A percentile compares a stretch with the other conserved stretches of the same genome.
These are phyloP conservation scores for Lonicera japonica DNA, from an alignment of 129 eudicot genomes.

Conservation along the genomic window DNA sequence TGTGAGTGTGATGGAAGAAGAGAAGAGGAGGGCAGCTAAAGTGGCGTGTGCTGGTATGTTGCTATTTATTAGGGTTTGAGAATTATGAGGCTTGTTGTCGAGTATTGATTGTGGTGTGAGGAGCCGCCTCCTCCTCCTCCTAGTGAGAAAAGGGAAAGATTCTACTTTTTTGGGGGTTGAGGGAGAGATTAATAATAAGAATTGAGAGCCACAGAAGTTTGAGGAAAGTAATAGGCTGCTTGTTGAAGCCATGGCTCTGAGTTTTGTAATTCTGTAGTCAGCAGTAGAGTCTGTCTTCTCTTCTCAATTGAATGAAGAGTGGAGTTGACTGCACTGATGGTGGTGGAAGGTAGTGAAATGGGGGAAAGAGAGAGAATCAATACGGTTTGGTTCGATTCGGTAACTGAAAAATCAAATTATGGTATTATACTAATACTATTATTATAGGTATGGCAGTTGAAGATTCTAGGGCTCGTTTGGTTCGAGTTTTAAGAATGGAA, in stretches of 20 bases:
- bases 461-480: too few species aligned
- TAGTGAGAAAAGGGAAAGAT: slow-evolving; percentile 12
- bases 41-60: slow-evolving; percentile 46
- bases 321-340: too few species aligned
- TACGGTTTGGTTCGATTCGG: too few species aligned
- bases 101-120: slow-evolving; percentile 48
- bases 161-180: slow-evolving; percentile 65
- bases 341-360: too few species aligned
- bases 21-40: slow-evolving; percentile 61
- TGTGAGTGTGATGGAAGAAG: slow-evolving; percentile 37
- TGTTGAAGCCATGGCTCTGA: slow-evolving; percentile 45
- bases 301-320: too few species aligned
- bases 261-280: background rate
- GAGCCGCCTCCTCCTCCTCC: slow-evolving; percentile 31
- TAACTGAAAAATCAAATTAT: too few species aligned
- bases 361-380: too few species aligned
- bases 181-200: slow-evolving; percentile 36
- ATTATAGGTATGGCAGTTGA: too few species aligned
- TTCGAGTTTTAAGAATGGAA: too few species aligned
- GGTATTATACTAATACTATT: too few species aligned
- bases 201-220: slow-evolving; percentile 43
- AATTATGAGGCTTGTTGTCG: slow-evolving; percentile 26
- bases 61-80: slow-evolving; percentile 7
- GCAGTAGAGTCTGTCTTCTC: too few species aligned
- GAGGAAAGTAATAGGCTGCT: slow-evolving; percentile 53